A percentile compares a stretch with the other conserved stretches of the same genome.
Conservation (phyloP, 805 yeast genomes). For the Ogataea methanolica region DNA sequence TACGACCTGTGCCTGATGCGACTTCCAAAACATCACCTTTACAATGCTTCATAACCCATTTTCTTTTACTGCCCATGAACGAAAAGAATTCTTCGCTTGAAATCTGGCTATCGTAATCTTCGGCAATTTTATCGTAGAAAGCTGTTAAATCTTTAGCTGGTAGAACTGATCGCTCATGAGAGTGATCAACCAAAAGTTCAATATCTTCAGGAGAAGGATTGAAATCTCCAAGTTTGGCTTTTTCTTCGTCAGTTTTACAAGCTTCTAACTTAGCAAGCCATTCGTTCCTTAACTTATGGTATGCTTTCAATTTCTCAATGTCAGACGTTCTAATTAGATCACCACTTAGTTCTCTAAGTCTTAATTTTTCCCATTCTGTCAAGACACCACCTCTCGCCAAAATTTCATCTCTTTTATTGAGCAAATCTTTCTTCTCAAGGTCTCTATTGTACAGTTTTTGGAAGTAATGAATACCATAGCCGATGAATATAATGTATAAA, state of each 20-base stretch:
- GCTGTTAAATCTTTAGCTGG: conserved; percentile 78
- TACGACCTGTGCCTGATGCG: conserved; percentile 95
- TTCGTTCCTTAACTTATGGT: conserved; percentile 45
- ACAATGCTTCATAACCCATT: conserved; percentile 73
- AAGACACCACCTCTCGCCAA: conserved; percentile 28
- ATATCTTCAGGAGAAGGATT: conserved; percentile 34
- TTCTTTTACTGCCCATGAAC: conserved; percentile 59
- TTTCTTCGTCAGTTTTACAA: conserved; percentile 15
- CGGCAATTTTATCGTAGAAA: conserved; percentile 74
- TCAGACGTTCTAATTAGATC: conserved; percentile 64
- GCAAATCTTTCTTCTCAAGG: conserved; percentile 41
- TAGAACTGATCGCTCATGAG: conserved; percentile 41
- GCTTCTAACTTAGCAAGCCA: conserved; percentile 19
- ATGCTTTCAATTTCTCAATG: conserved; percentile 52
- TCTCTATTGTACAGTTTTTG: conserved; percentile 63
- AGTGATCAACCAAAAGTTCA: conserved; percentile 21
- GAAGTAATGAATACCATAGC: conserved; percentile 62
- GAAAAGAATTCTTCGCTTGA: conserved; percentile 66
- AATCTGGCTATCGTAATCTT: conserved; percentile 74
- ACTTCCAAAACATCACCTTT: conserved; percentile 91
- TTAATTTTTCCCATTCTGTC: conserved; percentile 60
- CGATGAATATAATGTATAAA: conserved; percentile 51
- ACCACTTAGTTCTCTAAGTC: conserved; percentile 53
- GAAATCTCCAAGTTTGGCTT: conserved; percentile 18
- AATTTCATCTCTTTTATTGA: conserved; percentile 23